Evolutionary conservation across 2,329 filamentous ascomycete species (phyloP).

Genomic region (Sarocladium brachiariae): DNA sequence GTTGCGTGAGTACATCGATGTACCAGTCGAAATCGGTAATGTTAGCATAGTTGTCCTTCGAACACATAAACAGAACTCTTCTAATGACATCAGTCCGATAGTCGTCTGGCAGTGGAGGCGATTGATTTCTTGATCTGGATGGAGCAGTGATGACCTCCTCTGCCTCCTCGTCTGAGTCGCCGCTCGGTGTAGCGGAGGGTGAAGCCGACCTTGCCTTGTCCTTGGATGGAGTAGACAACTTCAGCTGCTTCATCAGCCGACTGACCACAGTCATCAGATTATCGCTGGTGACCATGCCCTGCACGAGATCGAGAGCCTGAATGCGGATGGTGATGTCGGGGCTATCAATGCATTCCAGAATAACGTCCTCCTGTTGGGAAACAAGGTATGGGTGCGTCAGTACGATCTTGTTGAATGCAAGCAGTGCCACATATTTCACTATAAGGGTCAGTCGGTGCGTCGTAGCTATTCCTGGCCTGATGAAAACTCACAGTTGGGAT

Average conservation of each 20-base stretch:
- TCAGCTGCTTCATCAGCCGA: conserved; percentile 80
- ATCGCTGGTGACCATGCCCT: conserved; percentile 87
- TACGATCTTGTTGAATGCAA: conserved; percentile 95
- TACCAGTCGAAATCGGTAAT: conserved; percentile 96
- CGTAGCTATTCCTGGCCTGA: not conserved
- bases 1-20: conserved; percentile 78
- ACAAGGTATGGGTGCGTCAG: conserved; percentile 82
- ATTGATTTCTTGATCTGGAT: conserved; percentile 28
- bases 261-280: conserved; percentile 80
- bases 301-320: conserved; percentile 83
- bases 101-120: conserved; percentile 69
- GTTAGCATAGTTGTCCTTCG: conserved; percentile 78
- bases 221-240: conserved; percentile 49
- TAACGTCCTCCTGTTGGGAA: conserved; percentile 89
- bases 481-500: conserved; percentile 71
- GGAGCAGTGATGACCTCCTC: conserved; percentile 33
- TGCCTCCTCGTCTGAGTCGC: conserved; percentile 44
- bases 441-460: not conserved
- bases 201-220: conserved; percentile 35
- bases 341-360: conserved; percentile 93
- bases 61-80: conserved; percentile 82
- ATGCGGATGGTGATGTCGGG: conserved; percentile 92
- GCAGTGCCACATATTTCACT: conserved; percentile 95
- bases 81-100: conserved; percentile 79
- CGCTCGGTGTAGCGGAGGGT: conserved; percentile 34